Conservation (phyloP, 495 filamentous ascomycete genomes). For the Podospora pseudopauciseta region DNA sequence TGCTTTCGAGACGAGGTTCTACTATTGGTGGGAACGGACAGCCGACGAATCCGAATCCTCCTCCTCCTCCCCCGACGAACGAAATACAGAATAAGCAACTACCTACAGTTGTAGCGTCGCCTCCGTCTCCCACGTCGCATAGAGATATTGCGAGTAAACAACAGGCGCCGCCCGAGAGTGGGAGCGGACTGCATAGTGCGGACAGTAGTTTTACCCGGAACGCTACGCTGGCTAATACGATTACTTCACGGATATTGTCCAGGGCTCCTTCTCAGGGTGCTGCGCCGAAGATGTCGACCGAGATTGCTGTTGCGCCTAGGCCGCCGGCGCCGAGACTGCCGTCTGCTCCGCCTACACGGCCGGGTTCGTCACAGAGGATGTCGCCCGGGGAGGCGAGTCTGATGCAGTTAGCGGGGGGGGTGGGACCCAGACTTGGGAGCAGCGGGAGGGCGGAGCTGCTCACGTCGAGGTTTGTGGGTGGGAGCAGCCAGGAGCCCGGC, state of each 20-base stretch:
- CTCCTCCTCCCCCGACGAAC: slow-evolving; percentile 16
- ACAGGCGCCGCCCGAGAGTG: slow-evolving; percentile 10
- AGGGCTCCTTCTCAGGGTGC: slow-evolving; percentile 53
- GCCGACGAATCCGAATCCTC: slow-evolving; percentile 18
- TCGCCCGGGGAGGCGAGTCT: slow-evolving; percentile 31
- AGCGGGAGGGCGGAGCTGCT: slow-evolving; percentile 48
- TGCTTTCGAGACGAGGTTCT: slow-evolving; percentile 49
- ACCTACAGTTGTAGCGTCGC: not conserved
- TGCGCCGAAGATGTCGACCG: slow-evolving; percentile 56
- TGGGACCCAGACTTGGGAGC: slow-evolving; percentile 34
- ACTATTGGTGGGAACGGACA: slow-evolving; percentile 37
- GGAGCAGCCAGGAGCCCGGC: slow-evolving; percentile 37
- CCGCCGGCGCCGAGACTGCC: no score
- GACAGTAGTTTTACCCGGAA: slow-evolving; percentile 25
- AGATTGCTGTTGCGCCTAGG: slow-evolving; percentile 46
- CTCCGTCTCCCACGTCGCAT: slow-evolving; percentile 6
- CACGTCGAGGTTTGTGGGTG: slow-evolving; percentile 48
- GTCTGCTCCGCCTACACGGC: slow-evolving; percentile 11
- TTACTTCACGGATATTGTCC: slow-evolving; percentile 58
- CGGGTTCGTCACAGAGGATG: slow-evolving; percentile 36
- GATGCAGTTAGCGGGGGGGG: slow-evolving; percentile 20
- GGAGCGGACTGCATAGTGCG: slow-evolving; percentile 9
- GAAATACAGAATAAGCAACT: not conserved
- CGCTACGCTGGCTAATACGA: slow-evolving; percentile 41
- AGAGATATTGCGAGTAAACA: slow-evolving; percentile 1